Percentiles rank a stretch among this genome's conserved stretches.
phyloP scores from a whole-genome alignment of 768 basidiomycete genomes.

The Termitomyces sp. region DNA sequence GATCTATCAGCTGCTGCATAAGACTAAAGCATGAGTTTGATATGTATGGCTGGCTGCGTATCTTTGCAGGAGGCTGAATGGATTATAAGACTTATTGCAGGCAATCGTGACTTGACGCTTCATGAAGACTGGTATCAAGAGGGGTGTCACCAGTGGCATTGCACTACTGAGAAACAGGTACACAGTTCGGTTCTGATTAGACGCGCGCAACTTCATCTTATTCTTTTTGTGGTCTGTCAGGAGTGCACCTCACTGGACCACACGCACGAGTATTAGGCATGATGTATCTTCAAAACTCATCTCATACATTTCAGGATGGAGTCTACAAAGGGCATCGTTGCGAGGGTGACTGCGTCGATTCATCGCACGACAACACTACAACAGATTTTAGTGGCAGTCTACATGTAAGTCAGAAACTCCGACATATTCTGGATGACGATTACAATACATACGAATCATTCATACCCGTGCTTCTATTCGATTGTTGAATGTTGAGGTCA shows the following conservation, averaged over 20 bases:
- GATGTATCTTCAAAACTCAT: background rate
- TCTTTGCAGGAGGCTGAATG: too few relatives aligned
- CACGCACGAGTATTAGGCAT: background rate
- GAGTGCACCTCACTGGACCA: background rate
- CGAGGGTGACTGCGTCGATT: background rate
- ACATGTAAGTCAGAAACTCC: background rate
- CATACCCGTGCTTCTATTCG: background rate
- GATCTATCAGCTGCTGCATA: slow-evolving; percentile 51
- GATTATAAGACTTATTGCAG: slow-evolving; percentile 42
- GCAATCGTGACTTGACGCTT: slow-evolving; percentile 50
- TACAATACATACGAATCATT: background rate
- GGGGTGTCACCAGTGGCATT: background rate
- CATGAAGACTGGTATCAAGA: background rate
- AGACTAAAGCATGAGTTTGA: slow-evolving; percentile 48
- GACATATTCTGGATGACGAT: background rate
- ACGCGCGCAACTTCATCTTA: background rate
- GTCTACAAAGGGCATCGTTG: background rate
- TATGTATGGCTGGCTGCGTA: too few relatives aligned
- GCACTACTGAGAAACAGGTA: background rate
- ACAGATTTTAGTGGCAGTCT: background rate
- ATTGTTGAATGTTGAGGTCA: background rate
- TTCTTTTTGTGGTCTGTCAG: background rate
- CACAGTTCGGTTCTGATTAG: background rate
- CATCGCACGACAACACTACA: background rate
- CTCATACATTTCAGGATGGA: background rate